Conservation (phyloP, 306 rosid species). For the Datisca glomerata region DNA sequence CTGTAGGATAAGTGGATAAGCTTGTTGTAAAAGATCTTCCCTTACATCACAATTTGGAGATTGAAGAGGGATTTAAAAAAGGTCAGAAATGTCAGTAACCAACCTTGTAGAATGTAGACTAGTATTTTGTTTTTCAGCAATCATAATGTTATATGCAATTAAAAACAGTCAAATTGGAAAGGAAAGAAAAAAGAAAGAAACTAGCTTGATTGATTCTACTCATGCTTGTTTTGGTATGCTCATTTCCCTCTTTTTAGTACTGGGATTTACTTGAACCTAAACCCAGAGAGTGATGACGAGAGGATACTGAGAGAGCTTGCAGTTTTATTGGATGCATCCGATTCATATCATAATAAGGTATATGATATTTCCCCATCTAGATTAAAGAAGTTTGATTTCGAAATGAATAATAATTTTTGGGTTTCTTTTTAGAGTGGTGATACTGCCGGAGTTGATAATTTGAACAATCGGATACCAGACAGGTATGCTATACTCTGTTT, state of each 20-base stretch:
- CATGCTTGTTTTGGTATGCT: conserved; percentile 4
- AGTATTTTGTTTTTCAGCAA: background rate
- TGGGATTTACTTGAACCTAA: conserved; percentile 49
- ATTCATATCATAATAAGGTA: conserved; percentile 28
- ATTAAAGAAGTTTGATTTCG: background rate
- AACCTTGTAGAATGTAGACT: no score
- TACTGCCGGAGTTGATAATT: conserved; percentile 14
- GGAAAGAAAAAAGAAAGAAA: no score
- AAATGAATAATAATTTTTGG: conserved; percentile 8
- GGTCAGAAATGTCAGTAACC: no score
- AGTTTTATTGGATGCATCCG: conserved; percentile 51
- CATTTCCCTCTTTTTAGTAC: conserved; percentile 3
- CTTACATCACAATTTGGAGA: no score
- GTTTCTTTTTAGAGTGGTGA: conserved; percentile 36
- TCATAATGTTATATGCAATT: background rate
- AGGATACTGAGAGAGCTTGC: conserved; percentile 78
- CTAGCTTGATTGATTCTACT: background rate
- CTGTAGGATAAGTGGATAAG: no score
- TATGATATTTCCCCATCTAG: background rate
- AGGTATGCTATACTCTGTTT: conserved; percentile 34
- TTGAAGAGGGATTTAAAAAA: no score
- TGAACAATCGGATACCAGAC: conserved; percentile 32
- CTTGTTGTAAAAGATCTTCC: no score
- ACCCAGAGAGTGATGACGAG: conserved; percentile 79
- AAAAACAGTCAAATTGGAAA: no score